Evolutionary conservation across 2,329 filamentous ascomycete species (phyloP), one percentile per base, ranked within the genome.

Genomic region (Aspergillus latus): DNA sequence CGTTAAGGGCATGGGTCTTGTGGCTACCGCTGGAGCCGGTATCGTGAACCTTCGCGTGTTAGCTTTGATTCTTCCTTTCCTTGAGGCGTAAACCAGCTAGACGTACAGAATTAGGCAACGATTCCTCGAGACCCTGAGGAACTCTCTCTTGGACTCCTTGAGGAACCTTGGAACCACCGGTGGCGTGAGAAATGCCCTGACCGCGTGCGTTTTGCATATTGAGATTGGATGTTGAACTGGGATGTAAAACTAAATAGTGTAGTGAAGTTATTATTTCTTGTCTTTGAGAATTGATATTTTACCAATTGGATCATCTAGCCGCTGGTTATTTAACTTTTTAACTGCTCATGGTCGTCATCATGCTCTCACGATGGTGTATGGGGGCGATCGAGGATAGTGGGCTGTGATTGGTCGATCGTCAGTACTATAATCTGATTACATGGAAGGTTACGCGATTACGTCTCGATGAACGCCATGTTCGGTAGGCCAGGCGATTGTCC

Each of bases 1-100:
- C 52, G 29, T 55, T 50, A 4, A 55, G 47, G 7, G 52, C 52
- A 28, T 55, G 52, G 10, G 46, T 50, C 39, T 45, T 11, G 21
- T 39, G 45, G 15, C 45, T 45, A 32, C 36, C 44, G 32, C 52
- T 40, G 46, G 52, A 39, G 13, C 52, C 40, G n/a, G 47, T 55
- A 13, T 50, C 47, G n/a, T 55, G 46, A 7, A 55, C 11, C 52
- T 55, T 30, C 10, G 21, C n/a, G 2, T 10, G 2, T 34, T 10
- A 34, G 30, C 5, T 6, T 13, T 2, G 21, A 21, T 21, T 21
- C 21, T 21, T 21, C 21, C 3, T 21, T 21, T n/a, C n/a, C n/a
- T n/a, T n/a, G 21, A 21, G 21, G 3, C 3, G 21, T 3, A 21
- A 21, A 21, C 3, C 9, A 4, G 21, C 2, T 21, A 21, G n/a